Evolutionary conservation across 208 protist genomes (phyloP), one percentile per base, ranked within the genome.

Genomic region (Acanthamoeba sp.): DNA sequence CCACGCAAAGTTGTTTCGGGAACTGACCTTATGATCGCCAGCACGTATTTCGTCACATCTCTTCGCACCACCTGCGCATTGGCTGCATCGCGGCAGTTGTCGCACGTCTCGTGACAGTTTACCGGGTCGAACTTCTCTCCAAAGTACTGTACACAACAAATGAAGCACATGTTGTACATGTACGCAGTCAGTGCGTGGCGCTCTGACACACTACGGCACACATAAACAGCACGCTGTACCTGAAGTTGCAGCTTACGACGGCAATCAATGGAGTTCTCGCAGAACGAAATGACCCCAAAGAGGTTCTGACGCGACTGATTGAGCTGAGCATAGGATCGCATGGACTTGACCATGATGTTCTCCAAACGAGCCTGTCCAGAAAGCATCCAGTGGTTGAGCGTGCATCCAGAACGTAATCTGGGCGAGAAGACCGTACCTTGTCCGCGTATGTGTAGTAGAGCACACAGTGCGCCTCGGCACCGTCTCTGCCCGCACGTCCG

Each of bases 141-240:
- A 76, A 93, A 93, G 40, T 93, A 80, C 88, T 93, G 32, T 10
- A n/a, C n/a, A n/a, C n/a, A n/a, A n/a, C n/a, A n/a, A n/a, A n/a
- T n/a, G n/a, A n/a, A n/a, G n/a, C n/a, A n/a, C n/a, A n/a, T n/a
- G n/a, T n/a, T n/a, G n/a, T n/a, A n/a, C n/a, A n/a, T n/a, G n/a
- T n/a, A n/a, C n/a, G n/a, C n/a, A n/a, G n/a, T n/a, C n/a, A n/a
- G 29, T 76, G 29, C 36, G 14, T 76, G 36, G 29, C 14, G 36
- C 29, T n/a, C n/a, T n/a, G n/a, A n/a, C n/a, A n/a, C n/a, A n/a
- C n/a, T n/a, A n/a, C n/a, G n/a, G n/a, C n/a, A n/a, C n/a, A 78
- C 29, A 78, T 40, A 6, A 78, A 78, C 10, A 40, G 69, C 10
- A 18, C 16, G 18, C 10, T 6, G 20, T 82, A 92, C 87, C 87